Conservation (phyloP, 768 basidiomycete species). For the Collybia nuda region DNA sequence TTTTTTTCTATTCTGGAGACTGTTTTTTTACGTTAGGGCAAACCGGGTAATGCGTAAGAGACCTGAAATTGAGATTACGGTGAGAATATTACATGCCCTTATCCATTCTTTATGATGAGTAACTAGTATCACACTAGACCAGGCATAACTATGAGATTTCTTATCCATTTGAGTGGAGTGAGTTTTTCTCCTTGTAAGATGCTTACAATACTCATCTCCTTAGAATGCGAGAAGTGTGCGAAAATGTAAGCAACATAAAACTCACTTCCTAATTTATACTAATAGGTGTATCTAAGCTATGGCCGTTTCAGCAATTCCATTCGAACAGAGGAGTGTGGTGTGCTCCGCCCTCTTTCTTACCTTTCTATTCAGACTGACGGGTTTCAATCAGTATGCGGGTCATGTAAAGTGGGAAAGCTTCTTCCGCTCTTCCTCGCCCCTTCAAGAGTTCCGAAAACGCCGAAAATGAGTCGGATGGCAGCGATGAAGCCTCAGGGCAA, state of each 20-base stretch:
- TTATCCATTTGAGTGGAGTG: constrained; percentile 75
- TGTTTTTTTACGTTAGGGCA: constrained; percentile 47
- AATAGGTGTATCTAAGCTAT: constrained; percentile 43
- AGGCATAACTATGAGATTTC: constrained; percentile 75
- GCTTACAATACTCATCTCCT: constrained; percentile 5
- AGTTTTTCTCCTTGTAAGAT: constrained; percentile 23
- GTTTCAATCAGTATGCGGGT: constrained; percentile 59
- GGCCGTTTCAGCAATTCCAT: constrained; percentile 78
- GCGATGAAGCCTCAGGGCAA: constrained; percentile 46
- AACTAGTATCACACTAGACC: constrained; percentile 40
- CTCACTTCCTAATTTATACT: background rate
- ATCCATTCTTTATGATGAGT: background rate
- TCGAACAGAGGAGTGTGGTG: constrained; percentile 60
- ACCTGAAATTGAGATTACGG: constrained; percentile 72
- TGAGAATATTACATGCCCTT: constrained; percentile 21
- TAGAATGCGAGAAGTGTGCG: constrained; percentile 64
- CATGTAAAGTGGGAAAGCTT: constrained; percentile 60
- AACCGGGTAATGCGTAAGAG: constrained; percentile 63
- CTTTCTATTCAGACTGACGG: background rate
- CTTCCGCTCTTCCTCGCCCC: constrained; percentile 52
- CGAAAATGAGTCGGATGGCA: constrained; percentile 42
- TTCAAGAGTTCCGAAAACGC: constrained; percentile 30
- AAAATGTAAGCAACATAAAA: constrained; percentile 49
- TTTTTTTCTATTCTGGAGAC: background rate
- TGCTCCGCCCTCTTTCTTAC: constrained; percentile 22